Evolutionary conservation across 2,329 filamentous ascomycete genomes (phyloP), one percentile per base, ranked within the genome.

Genomic region (Claviceps sp.): DNA sequence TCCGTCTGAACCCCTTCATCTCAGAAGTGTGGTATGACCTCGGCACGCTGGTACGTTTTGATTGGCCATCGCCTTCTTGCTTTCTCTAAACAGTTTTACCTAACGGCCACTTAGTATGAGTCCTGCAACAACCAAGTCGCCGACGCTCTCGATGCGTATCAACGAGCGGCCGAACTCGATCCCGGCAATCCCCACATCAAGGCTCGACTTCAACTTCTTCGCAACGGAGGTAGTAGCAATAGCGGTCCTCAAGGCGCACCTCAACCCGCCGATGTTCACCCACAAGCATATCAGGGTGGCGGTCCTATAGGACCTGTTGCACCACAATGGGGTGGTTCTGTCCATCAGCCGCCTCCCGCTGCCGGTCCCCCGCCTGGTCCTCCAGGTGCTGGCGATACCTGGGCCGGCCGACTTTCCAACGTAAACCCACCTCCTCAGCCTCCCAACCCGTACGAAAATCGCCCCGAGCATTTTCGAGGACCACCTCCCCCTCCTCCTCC

Each of bases 21-120:
- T 96, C 90, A 2, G 93, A 98, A 68, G 93, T 98, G 49, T 98
- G 93, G 93, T 98, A 97, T 68, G 93, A 98, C 68, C 75, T 98
- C 41, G 93, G 93, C 56, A 98, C 93, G 61, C 65, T 98, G 74
- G 88, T 94, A 79, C 75, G 54, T 55, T 26, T 6, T 22, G 7
- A 6, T 22, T 26, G 7, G 5, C 18, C 30, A 11, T 45, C n/a
- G 18, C 11, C 85, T 78, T 56, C 54, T 38, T 48, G n/a, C 41
- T 18, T 47, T 45, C 37, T 13, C 14, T 5, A 26, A 26, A 45
- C 2, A 41, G 49, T 49, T 66, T 73, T 58, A 74, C 7, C 47
- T 54, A 45, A 54, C 49, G 46, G 38, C 22, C 40, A 49, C 30
- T 18, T 59, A 94, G 85, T 98, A 98, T 64, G 93, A 98, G 68